Evolutionary conservation across 1,139 yeast species (phyloP), one percentile per base, ranked within the genome.

Genomic region (Candida mesenterica): DNA sequence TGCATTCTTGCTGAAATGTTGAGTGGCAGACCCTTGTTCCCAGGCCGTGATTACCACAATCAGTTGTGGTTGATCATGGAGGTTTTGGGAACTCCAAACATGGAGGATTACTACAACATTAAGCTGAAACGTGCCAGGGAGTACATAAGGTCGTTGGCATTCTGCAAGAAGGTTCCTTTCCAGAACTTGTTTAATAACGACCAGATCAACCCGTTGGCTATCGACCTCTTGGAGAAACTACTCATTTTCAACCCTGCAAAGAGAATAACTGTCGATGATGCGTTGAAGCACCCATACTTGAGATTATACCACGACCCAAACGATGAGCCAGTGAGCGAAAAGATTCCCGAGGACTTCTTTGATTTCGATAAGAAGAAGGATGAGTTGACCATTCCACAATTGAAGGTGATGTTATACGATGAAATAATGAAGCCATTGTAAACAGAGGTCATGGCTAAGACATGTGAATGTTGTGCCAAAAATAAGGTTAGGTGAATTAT

Each of bases 1-100:
- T 92, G 98, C 60, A 90, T 92, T 38, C 64, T 92, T 40, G 97
- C 96, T 1, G 98, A 92, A 59, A 82, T 92, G 87, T 69, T 89
- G 31, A 70, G 82, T 38, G 88, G 95, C 26, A 74, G 84, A 50
- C 97, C 98, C 1, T 65, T 92, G 16, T 88, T 92, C 59, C 97
- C 97, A 0, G 98, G 98, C 2, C 77, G 85, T 49, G 98, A 92
- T 64, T 92, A 89, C 65, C 86, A 89, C 47, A 87, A 89, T 59
- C 98, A 92, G 59, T 66, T 92, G 47, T 74, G 86, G 68, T 70
- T 89, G 39, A 89, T 92, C 39, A 82, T 92, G 68, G 95, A 88
- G 54, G 80, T 89, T 2, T 65, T 92, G 45, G 98, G 98, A 1
- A 85, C 97, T 1, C 98, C 98, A 4, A 68, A 76, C 27, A 79